Conservation (phyloP, 805 yeast genomes). For the Saccharomycopsis vini region DNA sequence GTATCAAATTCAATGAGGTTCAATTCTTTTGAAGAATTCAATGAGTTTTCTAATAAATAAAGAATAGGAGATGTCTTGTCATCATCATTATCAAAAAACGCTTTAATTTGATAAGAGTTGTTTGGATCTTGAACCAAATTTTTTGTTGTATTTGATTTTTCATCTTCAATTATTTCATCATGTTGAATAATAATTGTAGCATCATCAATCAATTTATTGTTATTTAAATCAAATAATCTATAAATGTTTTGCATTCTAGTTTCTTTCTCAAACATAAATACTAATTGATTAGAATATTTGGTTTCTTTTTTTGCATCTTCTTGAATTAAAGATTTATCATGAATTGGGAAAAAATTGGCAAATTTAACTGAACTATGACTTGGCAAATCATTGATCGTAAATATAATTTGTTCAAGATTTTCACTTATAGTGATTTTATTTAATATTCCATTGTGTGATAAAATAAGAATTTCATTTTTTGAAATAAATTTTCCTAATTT, state of each 20-base stretch:
- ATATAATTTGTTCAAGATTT: background rate
- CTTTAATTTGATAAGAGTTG: background rate
- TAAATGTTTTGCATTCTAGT: background rate
- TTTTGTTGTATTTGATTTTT: background rate
- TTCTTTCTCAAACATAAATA: background rate
- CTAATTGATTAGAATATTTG: background rate
- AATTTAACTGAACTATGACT: slow-evolving; percentile 1
- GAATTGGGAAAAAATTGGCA: background rate
- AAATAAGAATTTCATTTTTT: slow-evolving; percentile 3
- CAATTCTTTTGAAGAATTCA: background rate
- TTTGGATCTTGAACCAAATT: background rate
- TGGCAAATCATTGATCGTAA: slow-evolving; percentile 5
- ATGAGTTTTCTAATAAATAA: background rate
- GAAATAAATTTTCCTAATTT: slow-evolving; percentile 7
- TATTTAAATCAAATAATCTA: slow-evolving; percentile 1
- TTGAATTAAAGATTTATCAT: background rate
- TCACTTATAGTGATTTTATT: slow-evolving; percentile 1
- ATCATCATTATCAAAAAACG: background rate
- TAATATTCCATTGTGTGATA: slow-evolving; percentile 5
- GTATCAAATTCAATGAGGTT: slow-evolving; percentile 1
- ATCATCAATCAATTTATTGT: background rate
- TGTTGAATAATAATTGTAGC: background rate
- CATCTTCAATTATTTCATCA: background rate
- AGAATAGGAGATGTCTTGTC: background rate
- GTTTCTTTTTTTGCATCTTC: background rate